Base-by-base conservation (phyloP, 805 yeast species). In the Candida stauntonica region DNA sequence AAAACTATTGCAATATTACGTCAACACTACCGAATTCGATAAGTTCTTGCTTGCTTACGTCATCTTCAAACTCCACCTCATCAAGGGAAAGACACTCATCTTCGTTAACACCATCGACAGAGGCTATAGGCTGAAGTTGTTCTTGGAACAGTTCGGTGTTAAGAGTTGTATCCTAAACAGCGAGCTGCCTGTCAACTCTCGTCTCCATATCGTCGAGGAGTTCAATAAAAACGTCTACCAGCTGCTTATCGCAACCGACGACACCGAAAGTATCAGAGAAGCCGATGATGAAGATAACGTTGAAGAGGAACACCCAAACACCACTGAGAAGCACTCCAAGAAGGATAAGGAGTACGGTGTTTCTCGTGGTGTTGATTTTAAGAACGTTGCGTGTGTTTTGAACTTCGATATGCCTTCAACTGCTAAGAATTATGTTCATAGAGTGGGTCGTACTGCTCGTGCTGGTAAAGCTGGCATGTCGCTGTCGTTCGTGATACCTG, bases 401-500 rank as follows among this genome's bases (percentile, higher is more conserved):
- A 93, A 93, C 63, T 93, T 93, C 60, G 99, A 93, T 59, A 68
- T 93, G 51, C 99, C 99, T 29, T 75, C 86, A 4, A 79, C 94
- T 8, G 81, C 97, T 5, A 84, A 82, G 57, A 77, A 95, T 3
- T 93, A 93, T 58, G 81, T 87, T 21, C 99, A 93, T 62, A 76
- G 99, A 58, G 77, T 93, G 26, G 99, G 99, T 36, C 79, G 99
- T 68, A 93, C 99, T 5, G 99, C 99, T 5, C 79, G 99, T 64
- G 98, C 96, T 7, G 96, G 96, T 38, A 88, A 86, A 58, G 73
- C 93, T 2, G 99, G 99, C 42, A 89, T 87, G 76, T 85, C 98
- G 0, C 71, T 93, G 39, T 88, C 97, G 14, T 93, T 91, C 66
- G 93, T 89, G 15, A 87, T 91, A 18, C 85, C 93, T 19, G 64